Conservation (phyloP, 345 rosid genomes). For the Raphanus raphanistrum region DNA sequence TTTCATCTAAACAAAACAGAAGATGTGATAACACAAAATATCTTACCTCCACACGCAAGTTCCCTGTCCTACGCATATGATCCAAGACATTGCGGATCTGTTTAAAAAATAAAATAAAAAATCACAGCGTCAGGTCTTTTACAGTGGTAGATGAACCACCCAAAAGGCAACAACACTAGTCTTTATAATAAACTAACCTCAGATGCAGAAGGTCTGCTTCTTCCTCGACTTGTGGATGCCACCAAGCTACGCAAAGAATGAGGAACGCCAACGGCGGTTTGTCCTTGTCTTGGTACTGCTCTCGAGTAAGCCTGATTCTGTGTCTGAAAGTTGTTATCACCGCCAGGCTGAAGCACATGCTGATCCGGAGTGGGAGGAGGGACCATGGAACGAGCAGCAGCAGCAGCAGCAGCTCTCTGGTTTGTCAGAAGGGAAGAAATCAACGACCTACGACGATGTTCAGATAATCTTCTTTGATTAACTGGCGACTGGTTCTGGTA, state of each 20-base stretch:
- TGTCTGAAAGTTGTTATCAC: slow-evolving; percentile 42
- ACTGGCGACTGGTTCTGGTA: slow-evolving; percentile 41
- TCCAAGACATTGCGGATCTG: slow-evolving; percentile 80
- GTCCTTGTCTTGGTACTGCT: slow-evolving; percentile 61
- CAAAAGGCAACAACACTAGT: slow-evolving; percentile 5
- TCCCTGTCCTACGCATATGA: slow-evolving; percentile 81
- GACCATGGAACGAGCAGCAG: slow-evolving; percentile 33
- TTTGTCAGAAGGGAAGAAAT: slow-evolving; percentile 52
- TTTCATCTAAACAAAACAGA: not conserved
- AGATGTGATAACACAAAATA: not conserved
- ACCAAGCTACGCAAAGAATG: slow-evolving; percentile 58
- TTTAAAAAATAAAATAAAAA: slow-evolving; percentile 32
- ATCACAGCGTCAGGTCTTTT: slow-evolving; percentile 32
- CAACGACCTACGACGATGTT: slow-evolving; percentile 68
- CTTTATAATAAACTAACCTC: slow-evolving; percentile 64
- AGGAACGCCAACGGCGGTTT: slow-evolving; percentile 51
- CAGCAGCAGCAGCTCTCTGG: slow-evolving; percentile 41
- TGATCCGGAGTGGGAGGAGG: slow-evolving; percentile 50
- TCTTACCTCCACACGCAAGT: slow-evolving; percentile 73
- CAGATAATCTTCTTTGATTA: slow-evolving; percentile 65
- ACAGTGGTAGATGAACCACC: no score
- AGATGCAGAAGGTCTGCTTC: slow-evolving; percentile 62
- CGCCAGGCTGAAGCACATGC: slow-evolving; percentile 48
- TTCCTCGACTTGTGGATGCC: slow-evolving; percentile 66
- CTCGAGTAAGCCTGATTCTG: slow-evolving; percentile 52